Conservation (phyloP, 371 early-diverging fungal genomes). For the Actinomucor elegans region DNA sequence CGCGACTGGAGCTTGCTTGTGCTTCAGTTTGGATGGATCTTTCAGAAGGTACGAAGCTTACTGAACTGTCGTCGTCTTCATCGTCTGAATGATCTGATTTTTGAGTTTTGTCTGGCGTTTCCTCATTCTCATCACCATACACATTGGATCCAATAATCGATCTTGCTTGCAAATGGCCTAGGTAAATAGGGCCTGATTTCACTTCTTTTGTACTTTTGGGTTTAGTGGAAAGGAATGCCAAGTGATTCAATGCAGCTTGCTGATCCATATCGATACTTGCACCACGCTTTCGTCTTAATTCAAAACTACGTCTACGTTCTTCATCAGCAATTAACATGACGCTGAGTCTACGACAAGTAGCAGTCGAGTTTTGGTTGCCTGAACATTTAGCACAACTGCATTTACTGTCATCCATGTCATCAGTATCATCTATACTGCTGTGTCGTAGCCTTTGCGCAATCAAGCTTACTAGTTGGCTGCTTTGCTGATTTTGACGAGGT, state of each 20-base stretch:
- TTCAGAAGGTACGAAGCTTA: conserved; percentile 15
- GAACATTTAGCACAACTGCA: conserved; percentile 27
- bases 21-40: conserved; percentile 22
- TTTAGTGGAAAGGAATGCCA: neutral
- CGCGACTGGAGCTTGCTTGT: conserved; percentile 15
- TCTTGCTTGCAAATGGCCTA: conserved; percentile 21
- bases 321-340: conserved; percentile 16
- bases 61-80: conserved; percentile 15
- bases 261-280: conserved; percentile 29
- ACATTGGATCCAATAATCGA: neutral
- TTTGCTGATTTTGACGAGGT: conserved; percentile 4
- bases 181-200: conserved; percentile 16
- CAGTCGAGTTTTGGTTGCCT: conserved; percentile 6
- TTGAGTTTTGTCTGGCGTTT: too few relatives aligned
- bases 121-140: neutral
- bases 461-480: conserved; percentile 30
- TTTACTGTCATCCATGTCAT: neutral
- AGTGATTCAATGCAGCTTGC: neutral
- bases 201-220: neutral
- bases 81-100: neutral
- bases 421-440: conserved; percentile 18
- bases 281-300: conserved; percentile 32
- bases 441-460: conserved; percentile 41
- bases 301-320: conserved; percentile 32
- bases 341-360: conserved; percentile 28